These are phyloP conservation scores for Asterophora lycoperdoides DNA, from an alignment of 768 basidiomycete genomes.

Conservation along the genomic window DNA sequence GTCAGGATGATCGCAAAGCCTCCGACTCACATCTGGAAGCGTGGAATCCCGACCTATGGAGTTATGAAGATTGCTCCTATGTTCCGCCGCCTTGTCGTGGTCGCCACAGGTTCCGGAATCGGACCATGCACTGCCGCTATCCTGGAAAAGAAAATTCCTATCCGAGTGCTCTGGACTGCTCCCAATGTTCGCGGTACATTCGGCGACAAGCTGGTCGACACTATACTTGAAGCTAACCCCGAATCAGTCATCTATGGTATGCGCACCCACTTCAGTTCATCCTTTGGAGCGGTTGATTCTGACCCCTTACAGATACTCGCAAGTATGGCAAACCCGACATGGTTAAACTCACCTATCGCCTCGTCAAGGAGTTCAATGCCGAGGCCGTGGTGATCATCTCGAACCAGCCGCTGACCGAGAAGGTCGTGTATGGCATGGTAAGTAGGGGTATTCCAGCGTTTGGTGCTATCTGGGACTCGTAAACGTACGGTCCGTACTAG, in stretches of 20 bases:
- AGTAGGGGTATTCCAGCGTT: slow-evolving; percentile 56
- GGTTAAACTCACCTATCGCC: slow-evolving; percentile 42
- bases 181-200: slow-evolving; percentile 59
- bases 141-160: slow-evolving; percentile 45
- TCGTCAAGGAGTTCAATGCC: slow-evolving; percentile 44
- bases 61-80: slow-evolving; percentile 44
- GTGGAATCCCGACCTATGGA: too few relatives aligned
- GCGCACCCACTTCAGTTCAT: slow-evolving; percentile 11
- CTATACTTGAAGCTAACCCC: slow-evolving; percentile 47
- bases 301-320: slow-evolving; percentile 37
- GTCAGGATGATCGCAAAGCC: too few relatives aligned
- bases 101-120: slow-evolving; percentile 55
- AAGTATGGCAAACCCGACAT: too few relatives aligned
- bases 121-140: slow-evolving; percentile 55
- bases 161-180: slow-evolving; percentile 51
- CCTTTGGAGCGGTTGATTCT: slow-evolving; percentile 10
- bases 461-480: slow-evolving; percentile 54
- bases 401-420: slow-evolving; percentile 52
- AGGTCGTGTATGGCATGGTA: slow-evolving; percentile 58
- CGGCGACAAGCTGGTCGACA: slow-evolving; percentile 54
- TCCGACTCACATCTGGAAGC: too few relatives aligned
- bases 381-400: slow-evolving; percentile 57
- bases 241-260: slow-evolving; percentile 56
- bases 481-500: not conserved
- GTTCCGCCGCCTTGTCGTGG: slow-evolving; percentile 51